Base-by-base conservation (phyloP, 2,329 filamentous ascomycete species). In the Aspergillus puulaauensis region DNA sequence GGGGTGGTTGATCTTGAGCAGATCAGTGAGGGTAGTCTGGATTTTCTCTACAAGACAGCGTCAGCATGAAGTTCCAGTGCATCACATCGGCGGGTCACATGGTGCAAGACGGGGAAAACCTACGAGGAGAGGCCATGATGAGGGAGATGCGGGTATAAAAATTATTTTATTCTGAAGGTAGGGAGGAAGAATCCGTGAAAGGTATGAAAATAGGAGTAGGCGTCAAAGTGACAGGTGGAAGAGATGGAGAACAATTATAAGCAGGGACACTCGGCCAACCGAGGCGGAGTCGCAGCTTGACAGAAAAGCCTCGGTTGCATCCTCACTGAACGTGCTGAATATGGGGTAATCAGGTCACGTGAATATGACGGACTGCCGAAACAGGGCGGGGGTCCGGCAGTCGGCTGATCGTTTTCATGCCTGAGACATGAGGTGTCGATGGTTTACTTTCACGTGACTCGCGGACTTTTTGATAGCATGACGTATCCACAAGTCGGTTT, bases 1-100 rank as follows among this genome's bases (percentile, higher is more conserved):
- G 58, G 95, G 95, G 80, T 99, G 95, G 77, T 96, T 91, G 85
- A 99, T 98, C 83, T 91, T 90, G 80, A 99, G 90, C 64, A 98
- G 90, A 85, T 98, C 93, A 68, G 95, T 99, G 70, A 93, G 83
- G 66, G 90, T 87, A 54, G 95, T 99, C 72, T 90, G 90, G 77
- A 99, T 89, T 82, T 90, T 84, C 81, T 95, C 90, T 93, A 76
- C 54, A 75, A 37, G 12, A 64, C 56, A 63, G 51, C 56, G 27
- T 54, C 44, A 49, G 51, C 54, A 48, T 40, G 54, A 19, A 11
- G 17, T 3, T n/a, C 56, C 40, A 44, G 23, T 27, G 27, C 24
- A 45, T 31, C 23, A 19, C 37, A 53, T 43, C 57, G 47, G 40
- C 50, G 46, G 27, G 11, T 55, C 56, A 58, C 52, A 59, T 37